Percentiles rank a stretch among this genome's conserved stretches.
These are phyloP conservation scores for Parachaetomium inaequale DNA, from an alignment of 495 filamentous ascomycete genomes.

Conservation along the genomic window DNA sequence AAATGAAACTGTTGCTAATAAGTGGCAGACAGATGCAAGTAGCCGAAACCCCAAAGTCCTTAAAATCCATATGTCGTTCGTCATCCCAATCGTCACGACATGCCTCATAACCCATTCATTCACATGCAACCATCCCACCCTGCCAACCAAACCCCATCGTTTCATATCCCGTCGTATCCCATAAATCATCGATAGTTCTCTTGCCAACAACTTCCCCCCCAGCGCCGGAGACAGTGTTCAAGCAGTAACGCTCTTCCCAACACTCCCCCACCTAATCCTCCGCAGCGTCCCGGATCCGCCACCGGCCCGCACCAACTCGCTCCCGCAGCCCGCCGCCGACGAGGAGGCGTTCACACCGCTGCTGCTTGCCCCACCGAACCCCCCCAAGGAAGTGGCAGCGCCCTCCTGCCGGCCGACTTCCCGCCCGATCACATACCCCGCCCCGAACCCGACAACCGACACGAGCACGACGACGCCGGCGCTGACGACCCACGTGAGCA, in stretches of 20 bases:
- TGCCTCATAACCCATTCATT: neutral
- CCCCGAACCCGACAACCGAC: conserved; percentile 87
- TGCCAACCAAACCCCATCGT: neutral
- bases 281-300: conserved; percentile 40
- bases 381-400: conserved; percentile 19
- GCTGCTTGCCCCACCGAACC: conserved; percentile 25
- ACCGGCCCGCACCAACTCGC: conserved; percentile 39
- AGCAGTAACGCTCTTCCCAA: conserved; percentile 42
- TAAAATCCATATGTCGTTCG: neutral
- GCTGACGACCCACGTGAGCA: conserved; percentile 87
- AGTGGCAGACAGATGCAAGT: neutral
- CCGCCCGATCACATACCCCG: conserved; percentile 82
- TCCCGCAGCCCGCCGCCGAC: conserved; percentile 43
- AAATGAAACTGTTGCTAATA: neutral
- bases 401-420: conserved; percentile 72
- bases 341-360: conserved; percentile 14
- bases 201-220: too few species aligned
- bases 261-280: conserved; percentile 46
- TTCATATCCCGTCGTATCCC: neutral
- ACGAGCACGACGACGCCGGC: conserved; percentile 91
- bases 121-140: neutral
- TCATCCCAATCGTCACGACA: conserved; percentile 4
- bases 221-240: too few species aligned
- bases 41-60: neutral
- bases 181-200: neutral